Percentiles rank a stretch among this genome's conserved stretches.
phyloP scores from a whole-genome alignment of 345 rosid species.

The Syzygium jambos region DNA sequence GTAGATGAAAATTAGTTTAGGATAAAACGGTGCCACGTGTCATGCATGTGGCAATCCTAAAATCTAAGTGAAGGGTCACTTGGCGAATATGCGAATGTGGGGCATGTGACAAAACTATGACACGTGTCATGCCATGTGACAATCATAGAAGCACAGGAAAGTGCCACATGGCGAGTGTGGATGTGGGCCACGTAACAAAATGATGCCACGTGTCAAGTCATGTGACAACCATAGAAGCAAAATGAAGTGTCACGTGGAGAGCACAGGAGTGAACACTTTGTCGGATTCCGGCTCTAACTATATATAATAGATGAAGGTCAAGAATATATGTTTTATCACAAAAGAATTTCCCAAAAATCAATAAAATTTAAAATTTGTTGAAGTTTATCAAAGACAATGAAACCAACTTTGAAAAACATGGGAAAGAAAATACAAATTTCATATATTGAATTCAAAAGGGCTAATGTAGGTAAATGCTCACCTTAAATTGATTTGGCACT shows the following conservation, averaged over 20 bases:
- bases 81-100: fast-evolving
- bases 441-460: background rate
- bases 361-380: too few relatives aligned
- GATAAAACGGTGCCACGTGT: fast-evolving
- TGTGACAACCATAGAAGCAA: too few relatives aligned
- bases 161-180: fast-evolving
- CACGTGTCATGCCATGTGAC: background rate
- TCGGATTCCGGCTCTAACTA: too few relatives aligned
- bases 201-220: background rate
- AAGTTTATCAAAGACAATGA: too few relatives aligned
- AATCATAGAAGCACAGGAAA: background rate
- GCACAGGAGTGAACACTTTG: too few relatives aligned
- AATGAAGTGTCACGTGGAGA: background rate
- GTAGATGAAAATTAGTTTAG: background rate
- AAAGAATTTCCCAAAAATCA: too few relatives aligned
- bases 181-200: background rate
- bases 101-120: background rate
- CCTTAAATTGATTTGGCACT: fast-evolving
- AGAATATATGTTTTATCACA: background rate
- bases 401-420: too few relatives aligned
- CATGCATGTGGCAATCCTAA: background rate
- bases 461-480: background rate
- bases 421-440: too few relatives aligned
- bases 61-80: background rate
- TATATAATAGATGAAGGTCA: background rate